Base-by-base conservation (phyloP, 495 filamentous ascomycete genomes). In the Aspergillus ellipticus region DNA sequence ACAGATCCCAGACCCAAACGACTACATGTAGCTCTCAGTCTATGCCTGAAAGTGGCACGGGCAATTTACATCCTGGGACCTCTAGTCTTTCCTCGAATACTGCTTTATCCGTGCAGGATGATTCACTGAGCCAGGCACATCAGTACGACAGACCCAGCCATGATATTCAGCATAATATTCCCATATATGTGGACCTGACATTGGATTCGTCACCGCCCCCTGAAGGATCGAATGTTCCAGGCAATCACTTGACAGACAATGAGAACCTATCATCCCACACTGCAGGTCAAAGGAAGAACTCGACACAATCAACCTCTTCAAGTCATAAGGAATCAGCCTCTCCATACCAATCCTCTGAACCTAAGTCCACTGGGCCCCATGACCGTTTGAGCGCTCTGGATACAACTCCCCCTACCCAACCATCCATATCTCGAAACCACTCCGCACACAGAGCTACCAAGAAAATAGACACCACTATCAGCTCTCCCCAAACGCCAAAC, bases 161-260 rank as follows among this genome's bases (percentile, higher is more conserved):
- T 45, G 6, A 22, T 6, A 46, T n/a, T 6, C 35, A 16, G 8
- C 31, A 13, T 15, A 21, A 7, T 26, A 58, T 67, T 41, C 51
- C 52, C 1, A 58, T 75, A 9, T 65, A 67, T 53, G 26, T 66
- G 11, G 70, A 75, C 42, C 47, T 55, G 13, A 54, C 53, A 0
- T 28, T 17, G 2, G 46, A 31, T 5, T 47, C 53, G 1, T 39
- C 42, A 6, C 35, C 51, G 0, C 37, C 56, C 10, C 29, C 39
- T 7, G 15, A 37, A 2, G 19, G 26, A 0, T 8, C 31, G 24
- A 15, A 33, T 6, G 1, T 19, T 20, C 29, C 59, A 7, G 29
- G 24, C 1, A 59, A 56, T 24, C 29, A 64, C 1, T 55, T 75
- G 2, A 49, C 56, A 9, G 58, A 62, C 5, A 73, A 70, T 19